Conservation (phyloP, 108 stramenopile genomes). For the Conticribra guillardii region DNA sequence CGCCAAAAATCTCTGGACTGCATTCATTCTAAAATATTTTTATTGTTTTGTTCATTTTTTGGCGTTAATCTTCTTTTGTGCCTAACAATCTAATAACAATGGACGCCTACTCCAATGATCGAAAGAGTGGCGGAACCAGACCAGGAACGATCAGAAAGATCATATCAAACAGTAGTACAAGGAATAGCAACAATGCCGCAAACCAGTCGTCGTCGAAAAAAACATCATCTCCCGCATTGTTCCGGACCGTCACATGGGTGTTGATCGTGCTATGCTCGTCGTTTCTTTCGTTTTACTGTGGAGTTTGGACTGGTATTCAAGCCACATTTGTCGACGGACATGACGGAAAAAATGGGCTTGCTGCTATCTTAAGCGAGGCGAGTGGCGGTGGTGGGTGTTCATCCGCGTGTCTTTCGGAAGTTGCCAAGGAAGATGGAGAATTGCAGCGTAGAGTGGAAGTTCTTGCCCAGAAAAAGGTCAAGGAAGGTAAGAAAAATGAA, state of each 20-base stretch:
- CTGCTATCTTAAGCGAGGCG: not conserved
- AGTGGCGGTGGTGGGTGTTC: not conserved
- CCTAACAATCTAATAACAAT: too few species aligned
- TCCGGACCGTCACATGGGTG: conserved; percentile 6
- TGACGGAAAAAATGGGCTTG: not conserved
- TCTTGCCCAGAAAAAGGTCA: conserved; percentile 15
- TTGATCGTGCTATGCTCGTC: conserved; percentile 6
- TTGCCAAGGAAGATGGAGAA: conserved; percentile 16
- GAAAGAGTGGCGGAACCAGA: too few species aligned
- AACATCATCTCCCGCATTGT: conserved; percentile 3
- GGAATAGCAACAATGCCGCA: not conserved
- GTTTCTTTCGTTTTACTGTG: conserved; percentile 3
- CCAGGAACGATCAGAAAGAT: not conserved
- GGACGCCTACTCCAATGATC: too few species aligned
- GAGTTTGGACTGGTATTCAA: conserved; percentile 15
- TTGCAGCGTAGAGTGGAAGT: conserved; percentile 18
- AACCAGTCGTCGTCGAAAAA: conserved; percentile 8
- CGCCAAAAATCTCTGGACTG: too few species aligned
- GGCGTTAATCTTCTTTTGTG: too few species aligned
- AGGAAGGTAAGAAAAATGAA: conserved; percentile 8
- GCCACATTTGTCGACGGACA: conserved; percentile 7
- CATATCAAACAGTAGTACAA: not conserved
- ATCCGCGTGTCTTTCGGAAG: conserved; percentile 7
- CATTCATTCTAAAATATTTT: too few species aligned
- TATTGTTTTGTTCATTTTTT: too few species aligned